Conservation (phyloP, 495 filamentous ascomycete genomes). For the Aspergillus egyptiacus region DNA sequence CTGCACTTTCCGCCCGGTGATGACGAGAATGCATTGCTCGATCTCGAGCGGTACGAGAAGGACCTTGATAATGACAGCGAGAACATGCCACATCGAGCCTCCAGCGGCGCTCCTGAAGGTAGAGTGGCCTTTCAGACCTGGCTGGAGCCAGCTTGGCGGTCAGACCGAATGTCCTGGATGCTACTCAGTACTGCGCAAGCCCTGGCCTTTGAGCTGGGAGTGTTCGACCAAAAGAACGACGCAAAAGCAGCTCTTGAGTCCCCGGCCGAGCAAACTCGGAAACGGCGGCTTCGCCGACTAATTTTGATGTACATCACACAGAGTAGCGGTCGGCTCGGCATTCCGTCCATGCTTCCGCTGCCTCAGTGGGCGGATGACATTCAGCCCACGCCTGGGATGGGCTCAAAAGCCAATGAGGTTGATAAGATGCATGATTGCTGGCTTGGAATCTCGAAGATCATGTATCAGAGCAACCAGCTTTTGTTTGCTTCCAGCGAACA, state of each 20-base stretch:
- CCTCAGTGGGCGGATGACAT: constrained; percentile 50
- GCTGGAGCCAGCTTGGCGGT: constrained; percentile 93
- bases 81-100: constrained; percentile 19
- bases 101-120: constrained; percentile 50
- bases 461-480: constrained; percentile 78
- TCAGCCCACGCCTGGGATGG: constrained; percentile 24
- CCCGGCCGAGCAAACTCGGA: constrained; percentile 60
- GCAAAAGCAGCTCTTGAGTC: constrained; percentile 46
- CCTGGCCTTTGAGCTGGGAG: constrained; percentile 86
- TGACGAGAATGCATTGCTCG: constrained; percentile 57
- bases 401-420: constrained; percentile 28
- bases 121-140: constrained; percentile 77
- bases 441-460: constrained; percentile 82
- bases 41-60: constrained; percentile 36
- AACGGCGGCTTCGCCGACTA: constrained; percentile 74
- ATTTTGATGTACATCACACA: constrained; percentile 87
- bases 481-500: constrained; percentile 78
- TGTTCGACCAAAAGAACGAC: constrained; percentile 79
- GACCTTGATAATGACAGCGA: constrained; percentile 37
- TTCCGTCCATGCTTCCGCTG: constrained; percentile 85
- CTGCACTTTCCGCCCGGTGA: constrained; percentile 93
- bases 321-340: constrained; percentile 82
- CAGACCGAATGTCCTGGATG: constrained; percentile 99
- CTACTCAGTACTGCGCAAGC: constrained; percentile 83
- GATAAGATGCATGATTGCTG: constrained; percentile 78